A percentile compares a stretch with the other conserved stretches of the same genome.
Evolutionary conservation across 2,329 filamentous ascomycete genomes (phyloP).

Genomic region (Cucurbitaria berberidis): DNA sequence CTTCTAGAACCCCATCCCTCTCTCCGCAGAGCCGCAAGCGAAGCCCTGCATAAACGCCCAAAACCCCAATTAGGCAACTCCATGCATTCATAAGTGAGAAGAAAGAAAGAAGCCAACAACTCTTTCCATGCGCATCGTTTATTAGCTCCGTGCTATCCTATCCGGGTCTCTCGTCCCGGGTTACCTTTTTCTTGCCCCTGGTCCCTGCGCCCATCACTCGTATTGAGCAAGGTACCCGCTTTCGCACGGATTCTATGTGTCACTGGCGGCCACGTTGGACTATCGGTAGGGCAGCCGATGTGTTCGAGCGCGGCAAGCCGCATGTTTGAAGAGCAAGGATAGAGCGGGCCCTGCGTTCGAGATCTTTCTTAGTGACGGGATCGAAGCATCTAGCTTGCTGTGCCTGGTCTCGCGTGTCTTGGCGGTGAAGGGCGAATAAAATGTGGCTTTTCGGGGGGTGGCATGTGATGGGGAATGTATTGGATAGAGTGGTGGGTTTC

Average conservation of each 20-base stretch:
- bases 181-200: background rate
- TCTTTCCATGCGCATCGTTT: too few species aligned
- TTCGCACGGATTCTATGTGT: slow-evolving; percentile 1
- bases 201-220: background rate
- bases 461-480: background rate
- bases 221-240: background rate
- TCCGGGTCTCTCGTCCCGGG: background rate
- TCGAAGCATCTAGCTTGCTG: background rate
- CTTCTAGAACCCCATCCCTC: too few species aligned
- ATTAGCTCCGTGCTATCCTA: too few species aligned
- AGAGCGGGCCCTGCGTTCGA: background rate
- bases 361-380: background rate
- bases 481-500: background rate
- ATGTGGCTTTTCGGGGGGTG: background rate
- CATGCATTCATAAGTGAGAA: background rate
- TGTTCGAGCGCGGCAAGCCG: background rate
- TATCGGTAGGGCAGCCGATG: background rate
- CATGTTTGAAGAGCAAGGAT: background rate
- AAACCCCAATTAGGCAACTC: background rate
- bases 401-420: background rate
- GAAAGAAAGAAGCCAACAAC: too few species aligned
- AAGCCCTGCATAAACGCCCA: background rate
- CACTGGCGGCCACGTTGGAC: background rate
- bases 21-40: background rate
- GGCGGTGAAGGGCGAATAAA: background rate